Evolutionary conservation across 352 stramenopile species (phyloP), one percentile per base, ranked within the genome.

Genomic region (Phytophthora aleatoria): DNA sequence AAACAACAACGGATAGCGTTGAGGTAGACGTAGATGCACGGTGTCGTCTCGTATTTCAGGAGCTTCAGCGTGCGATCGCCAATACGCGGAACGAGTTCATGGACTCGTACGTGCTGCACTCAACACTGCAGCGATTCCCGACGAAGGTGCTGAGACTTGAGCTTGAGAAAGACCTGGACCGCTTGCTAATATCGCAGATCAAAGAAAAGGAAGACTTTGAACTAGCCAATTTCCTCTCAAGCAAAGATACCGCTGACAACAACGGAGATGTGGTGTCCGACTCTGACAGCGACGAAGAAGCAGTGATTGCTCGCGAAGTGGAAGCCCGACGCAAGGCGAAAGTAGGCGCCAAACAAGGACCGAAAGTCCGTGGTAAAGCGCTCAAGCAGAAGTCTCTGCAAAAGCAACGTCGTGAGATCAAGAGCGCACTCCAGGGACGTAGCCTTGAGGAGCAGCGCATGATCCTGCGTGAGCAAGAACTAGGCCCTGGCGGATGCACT

Each of bases 91-190:
- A 95, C 56, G 80, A 92, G 48, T 96, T 85, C 43, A 98, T 98
- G 79, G 90, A 98, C 56, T 97, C 90, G 27, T 73, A 70, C 16
- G 83, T 96, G 13, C 72, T 98, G 1, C 93, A 98, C 64, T 90
- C 83, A 50, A 91, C 88, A 16, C 57, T 90, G 13, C 94, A 98
- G 76, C 83, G 88, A 6, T 98, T 97, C 58, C 86, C 90, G 2
- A 97, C 92, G 1, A 91, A 87, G 51, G 89, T 96, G 13, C 67
- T 98, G 5, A 73, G 90, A 0, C 57, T 91, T 6, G 93, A 98
- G 54, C 79, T 98, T 4, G 91, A 98, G 47, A 91, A 93, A 20
- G 93, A 97, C 47, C 77, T 98, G 8, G 92, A 98, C 74, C 74
- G 86, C 4, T 58, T 98, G 41, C 67, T 98, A 6, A 78, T 89